Evolutionary conservation across 768 basidiomycete species (phyloP), one percentile per base, ranked within the genome.

Genomic region (Hypsizygus marmoreus): DNA sequence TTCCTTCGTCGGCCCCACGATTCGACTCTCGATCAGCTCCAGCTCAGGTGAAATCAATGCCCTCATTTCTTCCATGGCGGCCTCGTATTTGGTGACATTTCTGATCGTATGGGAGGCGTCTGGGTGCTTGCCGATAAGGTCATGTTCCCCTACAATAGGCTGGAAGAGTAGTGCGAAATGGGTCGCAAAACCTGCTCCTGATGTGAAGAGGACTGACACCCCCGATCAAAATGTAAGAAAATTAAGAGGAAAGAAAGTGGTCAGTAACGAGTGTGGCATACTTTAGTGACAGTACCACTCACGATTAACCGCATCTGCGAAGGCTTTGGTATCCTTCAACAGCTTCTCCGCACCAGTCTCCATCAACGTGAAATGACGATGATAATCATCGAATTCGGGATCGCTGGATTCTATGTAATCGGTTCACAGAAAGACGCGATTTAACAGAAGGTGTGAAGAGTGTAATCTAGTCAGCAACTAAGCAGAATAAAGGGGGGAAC

Each of bases 301-400:
- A 88, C 91, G 63, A 47, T 77, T 80, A 43, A 97, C 88, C 20
- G 88, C 80, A 31, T 97, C 93, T 12, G 81, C 81, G 70, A 93
- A 98, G 4, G 82, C 75, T 59, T 87, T 91, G 24, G 88, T 84
- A 60, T 99, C 95, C 72, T 98, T 97, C 57, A 94, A 68, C 46
- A 98, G 72, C 71, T 93, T 94, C 63, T 95, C 94, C 0, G 88
- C 80, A 19, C 88, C 84, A 40, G 78, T 67, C 68, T 98, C 93
- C 54, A 97, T 72, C 3, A 76, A 60, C 9, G 76, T 65, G 65
- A 97, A 95, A 62, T 90, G 82, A 33, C 85, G 78, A 52, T 84
- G 77, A 55, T 84, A 88, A 49, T 94, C 91, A 55, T 95, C 91
- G 68, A 93, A 95, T 62, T 95, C 92, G 14, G 88, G 80, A 72